Base-by-base conservation (phyloP, 257 asterid species). In the Plantago ovata region DNA sequence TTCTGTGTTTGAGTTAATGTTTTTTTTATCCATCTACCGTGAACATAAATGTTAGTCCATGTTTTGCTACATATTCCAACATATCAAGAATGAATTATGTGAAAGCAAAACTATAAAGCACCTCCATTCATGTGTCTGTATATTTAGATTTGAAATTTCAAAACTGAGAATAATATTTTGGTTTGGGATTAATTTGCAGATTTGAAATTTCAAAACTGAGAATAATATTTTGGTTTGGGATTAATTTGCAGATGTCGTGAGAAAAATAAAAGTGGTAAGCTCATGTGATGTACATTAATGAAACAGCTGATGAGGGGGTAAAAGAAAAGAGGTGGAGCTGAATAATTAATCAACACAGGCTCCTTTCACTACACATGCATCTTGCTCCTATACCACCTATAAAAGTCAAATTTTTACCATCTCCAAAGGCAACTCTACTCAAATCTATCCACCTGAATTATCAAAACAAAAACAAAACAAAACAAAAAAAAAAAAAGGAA, bases 231-330 rank as follows among this genome's bases (percentile, higher is more conserved):
- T 72, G 57, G 52, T 47, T 65, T 77, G 80, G 91, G 65, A 68
- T 79, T 75, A 78, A 87, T 80, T 49, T 77, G 74, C 69, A 75
- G 64, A 39, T 75, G 84, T 88, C 92, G 75, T 86, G 98, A 60
- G 84, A 88, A 88, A 72, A 65, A 70, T 28, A 28, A 28, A 73
- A 88, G 86, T 73, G 83, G 61, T 75, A 84, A 75, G 91, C 83
- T 93, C 55, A 49, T 49, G 98, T 93, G 98, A 93, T 47, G 55
- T 62, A 70, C 84, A 89, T 93, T 70, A 93, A 88, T 88, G 78
- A 66, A 75, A 59, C 65, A 10, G 81, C 21, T 78, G 77, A 76
- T 28, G 36, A 28, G 36, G 7, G 36, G 36, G 4, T 6, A 28
- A 28, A 28, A 28, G 36, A 76, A 58, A 81, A 73, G n/a, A 81